Base-by-base conservation (phyloP, 1,139 yeast species). In the Tardiomyces blankii region DNA sequence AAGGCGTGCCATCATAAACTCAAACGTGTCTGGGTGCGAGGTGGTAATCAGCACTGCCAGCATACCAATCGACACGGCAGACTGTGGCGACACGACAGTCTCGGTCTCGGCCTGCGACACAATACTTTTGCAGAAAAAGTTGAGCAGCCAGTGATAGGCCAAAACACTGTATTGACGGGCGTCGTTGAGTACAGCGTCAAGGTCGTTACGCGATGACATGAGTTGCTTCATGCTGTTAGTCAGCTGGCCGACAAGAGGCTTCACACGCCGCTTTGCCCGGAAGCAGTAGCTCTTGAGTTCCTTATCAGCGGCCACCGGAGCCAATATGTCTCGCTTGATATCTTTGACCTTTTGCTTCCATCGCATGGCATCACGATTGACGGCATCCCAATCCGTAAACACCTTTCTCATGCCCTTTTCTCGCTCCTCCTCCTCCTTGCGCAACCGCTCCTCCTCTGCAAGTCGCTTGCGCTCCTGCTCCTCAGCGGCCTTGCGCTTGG, bases 21-120 rank as follows among this genome's bases (percentile, higher is more conserved):
- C 82, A 40, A 75, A 73, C 46, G 91, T 70, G 18, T 82, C 88
- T 0, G 87, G 82, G 55, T 76, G 81, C 30, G 68, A 62, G 13
- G 71, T 58, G 55, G 88, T 61, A 41, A 88, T 59, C 40, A 72
- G 69, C 27, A 75, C 61, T 0, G 93, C 70, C 40, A 91, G 64
- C 54, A 72, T 74, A 0, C 88, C 96, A 43, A 93, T 67, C 0
- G 98, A 95, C 14, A 82, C 59, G 0, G 96, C 87, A 1, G 91
- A 78, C 42, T 78, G 75, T 1, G 94, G 80, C 50, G 82, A 77
- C 0, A 85, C 95, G 5, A 84, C 74, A 12, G 87, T 89, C 63
- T 91, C 98, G 0, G 95, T 78, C 63, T 88, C 97, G 1, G 96
- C 94, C 65, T 93, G 98, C 39, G 84, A 79, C 1, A 91, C 85